Evolutionary conservation across 805 yeast species (phyloP), one percentile per base, ranked within the genome.

Genomic region (Candida boidinii): DNA sequence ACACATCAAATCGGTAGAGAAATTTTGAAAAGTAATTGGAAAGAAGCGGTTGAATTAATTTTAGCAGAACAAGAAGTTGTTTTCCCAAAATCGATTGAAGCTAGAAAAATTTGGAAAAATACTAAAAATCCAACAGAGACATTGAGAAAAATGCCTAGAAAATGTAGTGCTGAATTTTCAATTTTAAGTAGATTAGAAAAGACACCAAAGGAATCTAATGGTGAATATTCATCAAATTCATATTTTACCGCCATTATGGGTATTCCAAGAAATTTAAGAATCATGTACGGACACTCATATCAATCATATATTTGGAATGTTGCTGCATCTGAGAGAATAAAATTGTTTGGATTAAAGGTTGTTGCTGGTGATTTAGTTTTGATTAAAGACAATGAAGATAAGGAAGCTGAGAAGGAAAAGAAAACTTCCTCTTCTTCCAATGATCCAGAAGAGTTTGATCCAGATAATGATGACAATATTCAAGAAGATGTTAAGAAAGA

Each of bases 251-350:
- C 94, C 2, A 69, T 94, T 28, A 78, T 82, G 80, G 74, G 86
- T 36, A 82, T 92, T 43, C 97, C 98, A 22, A 73, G 95, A 56
- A 88, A 88, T 52, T 64, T 92, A 52, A 69, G 96, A 53, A 74
- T 88, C 37, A 90, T 92, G 94, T 92, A 92, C 51, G 95, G 83
- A 2, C 99, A 92, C 58, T 95, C 98, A 3, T 94, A 94, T 55
- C 98, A 92, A 60, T 85, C 96, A 42, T 92, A 79, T 50, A 73
- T 92, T 19, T 94, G 98, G 99, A 94, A 94, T 51, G 53, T 68
- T 33, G 94, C 79, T 23, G 90, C 87, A 1, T 79, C 94, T 32
- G 72, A 71, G 43, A 69, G 98, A 50, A 64, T 86, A 27, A 73
- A 73, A 46, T 51, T 77, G 35, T 80, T 69, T 56, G 96, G 96